Evolutionary conservation across 768 basidiomycete genomes (phyloP).

Genomic region (Hericium alpestre): DNA sequence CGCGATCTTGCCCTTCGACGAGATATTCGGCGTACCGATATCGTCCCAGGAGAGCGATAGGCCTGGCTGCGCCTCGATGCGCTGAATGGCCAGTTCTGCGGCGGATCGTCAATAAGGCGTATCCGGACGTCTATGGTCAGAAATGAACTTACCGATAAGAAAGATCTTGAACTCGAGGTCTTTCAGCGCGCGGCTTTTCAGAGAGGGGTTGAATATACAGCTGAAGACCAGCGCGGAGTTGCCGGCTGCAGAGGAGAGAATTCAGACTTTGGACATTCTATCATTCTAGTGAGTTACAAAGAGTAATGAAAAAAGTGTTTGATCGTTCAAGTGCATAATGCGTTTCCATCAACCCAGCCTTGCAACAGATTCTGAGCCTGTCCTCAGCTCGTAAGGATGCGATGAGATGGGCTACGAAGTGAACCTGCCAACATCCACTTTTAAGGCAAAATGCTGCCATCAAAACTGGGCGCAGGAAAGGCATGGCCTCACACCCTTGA

Average conservation of each 20-base stretch:
- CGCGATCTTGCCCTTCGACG: slow-evolving; percentile 58
- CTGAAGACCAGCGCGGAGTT: slow-evolving; percentile 64
- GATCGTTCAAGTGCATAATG: neutral
- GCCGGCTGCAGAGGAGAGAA: slow-evolving; percentile 40
- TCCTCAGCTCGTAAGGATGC: too few relatives aligned
- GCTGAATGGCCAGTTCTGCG: slow-evolving; percentile 58
- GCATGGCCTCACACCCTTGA: too few relatives aligned
- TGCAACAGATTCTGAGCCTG: too few relatives aligned
- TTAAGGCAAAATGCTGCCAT: too few relatives aligned
- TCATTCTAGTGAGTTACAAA: neutral
- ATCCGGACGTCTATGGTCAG: neutral
- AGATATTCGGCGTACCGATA: slow-evolving; percentile 67
- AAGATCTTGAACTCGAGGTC: slow-evolving; percentile 61
- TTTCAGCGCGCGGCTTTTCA: slow-evolving; percentile 48
- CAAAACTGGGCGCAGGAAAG: too few relatives aligned
- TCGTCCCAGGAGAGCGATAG: slow-evolving; percentile 50
- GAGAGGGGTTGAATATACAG: slow-evolving; percentile 48
- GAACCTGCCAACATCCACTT: too few relatives aligned
- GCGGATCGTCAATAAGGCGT: neutral
- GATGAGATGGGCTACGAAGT: too few relatives aligned
- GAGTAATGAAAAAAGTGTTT: neutral
- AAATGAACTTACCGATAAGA: slow-evolving; percentile 44
- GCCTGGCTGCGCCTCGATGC: slow-evolving; percentile 50
- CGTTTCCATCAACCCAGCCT: too few relatives aligned
- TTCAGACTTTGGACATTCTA: neutral